Evolutionary conservation across 306 rosid species (phyloP).

Genomic region (Prunus padus): DNA sequence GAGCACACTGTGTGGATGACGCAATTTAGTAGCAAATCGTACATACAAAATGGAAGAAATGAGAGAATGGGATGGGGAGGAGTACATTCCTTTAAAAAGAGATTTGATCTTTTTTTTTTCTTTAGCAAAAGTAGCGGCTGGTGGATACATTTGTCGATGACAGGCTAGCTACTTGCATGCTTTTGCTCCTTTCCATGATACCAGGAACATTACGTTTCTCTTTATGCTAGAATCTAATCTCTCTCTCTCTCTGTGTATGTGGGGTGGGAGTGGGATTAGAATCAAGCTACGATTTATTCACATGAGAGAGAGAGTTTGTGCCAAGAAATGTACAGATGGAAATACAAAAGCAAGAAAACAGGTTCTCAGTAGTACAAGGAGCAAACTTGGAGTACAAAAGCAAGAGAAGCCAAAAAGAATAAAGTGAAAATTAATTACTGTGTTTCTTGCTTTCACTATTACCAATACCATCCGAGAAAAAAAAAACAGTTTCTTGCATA

Average conservation of each 20-base stretch:
- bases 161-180: conserved; percentile 44
- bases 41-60: too few species aligned
- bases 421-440: not conserved
- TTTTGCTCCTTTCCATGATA: conserved; percentile 52
- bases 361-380: too few species aligned
- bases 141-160: conserved; percentile 56
- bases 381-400: too few species aligned
- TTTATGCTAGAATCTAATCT: conserved; percentile 65
- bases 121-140: not conserved
- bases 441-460: not conserved
- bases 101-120: not conserved
- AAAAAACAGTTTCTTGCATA: too few species aligned
- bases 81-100: not conserved
- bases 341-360: too few species aligned
- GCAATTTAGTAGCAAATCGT: conserved; percentile 30
- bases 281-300: not conserved
- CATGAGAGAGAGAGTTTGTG: not conserved
- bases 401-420: too few species aligned
- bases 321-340: too few species aligned
- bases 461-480: too few species aligned
- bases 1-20: conserved; percentile 36
- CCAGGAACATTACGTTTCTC: conserved; percentile 52
- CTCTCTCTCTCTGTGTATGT: not conserved
- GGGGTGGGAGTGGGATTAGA: conserved; percentile 30
- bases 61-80: not conserved